These are phyloP conservation scores for Sporothrix luriei DNA, from an alignment of 2,329 filamentous ascomycete species.

Conservation along the genomic window DNA sequence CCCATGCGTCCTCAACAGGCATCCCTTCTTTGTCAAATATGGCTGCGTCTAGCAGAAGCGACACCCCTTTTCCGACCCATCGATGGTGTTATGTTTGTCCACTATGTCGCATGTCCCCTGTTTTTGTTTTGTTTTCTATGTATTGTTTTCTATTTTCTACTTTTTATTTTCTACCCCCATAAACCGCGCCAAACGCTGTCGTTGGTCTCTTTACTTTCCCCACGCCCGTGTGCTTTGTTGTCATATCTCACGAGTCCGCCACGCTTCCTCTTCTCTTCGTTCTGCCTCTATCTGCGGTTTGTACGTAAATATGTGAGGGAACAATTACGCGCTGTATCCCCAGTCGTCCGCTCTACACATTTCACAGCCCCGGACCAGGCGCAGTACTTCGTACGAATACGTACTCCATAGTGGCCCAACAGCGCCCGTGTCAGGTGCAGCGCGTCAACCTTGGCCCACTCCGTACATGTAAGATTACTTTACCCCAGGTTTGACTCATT, in stretches of 20 bases:
- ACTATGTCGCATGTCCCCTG: slow-evolving; percentile 4
- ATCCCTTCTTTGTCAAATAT: too few species aligned
- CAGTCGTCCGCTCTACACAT: background rate
- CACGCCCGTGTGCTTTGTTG: background rate
- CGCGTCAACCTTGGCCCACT: background rate
- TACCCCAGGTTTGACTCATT: background rate
- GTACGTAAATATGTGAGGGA: slow-evolving; percentile 8
- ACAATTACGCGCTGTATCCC: background rate
- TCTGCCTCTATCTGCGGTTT: background rate
- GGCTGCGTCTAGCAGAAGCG: too few species aligned
- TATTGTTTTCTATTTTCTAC: background rate
- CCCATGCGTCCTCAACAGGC: too few species aligned
- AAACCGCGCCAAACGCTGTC: background rate
- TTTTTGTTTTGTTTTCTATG: background rate
- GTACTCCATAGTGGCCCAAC: background rate
- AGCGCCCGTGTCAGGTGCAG: background rate
- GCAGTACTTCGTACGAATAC: too few species aligned
- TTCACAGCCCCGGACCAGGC: background rate
- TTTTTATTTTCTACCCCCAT: background rate
- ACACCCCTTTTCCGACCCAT: background rate
- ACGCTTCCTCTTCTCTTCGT: background rate
- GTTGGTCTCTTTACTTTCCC: background rate
- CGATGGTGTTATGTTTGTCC: background rate
- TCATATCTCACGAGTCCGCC: background rate
- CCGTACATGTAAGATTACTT: background rate